Base-by-base conservation (phyloP, 148 eudicot species). In the Dianthus caryophyllus region DNA sequence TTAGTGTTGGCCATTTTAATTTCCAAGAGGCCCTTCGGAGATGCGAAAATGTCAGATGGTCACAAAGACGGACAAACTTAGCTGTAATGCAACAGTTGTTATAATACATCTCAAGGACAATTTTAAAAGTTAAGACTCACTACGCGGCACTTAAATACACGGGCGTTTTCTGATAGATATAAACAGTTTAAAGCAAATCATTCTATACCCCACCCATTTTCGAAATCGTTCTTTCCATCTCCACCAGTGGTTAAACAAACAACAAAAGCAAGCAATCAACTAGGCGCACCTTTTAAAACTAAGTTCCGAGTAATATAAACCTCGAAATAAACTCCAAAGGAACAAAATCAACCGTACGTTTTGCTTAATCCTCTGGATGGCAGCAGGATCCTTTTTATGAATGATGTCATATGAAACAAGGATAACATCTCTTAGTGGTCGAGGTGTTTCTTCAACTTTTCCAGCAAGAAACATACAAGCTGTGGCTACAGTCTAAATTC, bases 401-500 rank as follows among this genome's bases (percentile, higher is more conserved):
- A 83, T 87, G 33, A 93, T 89, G 72, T 93, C 96, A 76, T 89
- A 93, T 18, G 98, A 87, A 65, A 93, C 96, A 33, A 93, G 82
- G 67, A 93, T 89, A 46, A 93, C 96, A 83, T 93, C 95, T 76
- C 88, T 93, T 67, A 93, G 79, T 17, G 96, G 95, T 27, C 92
- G 98, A 70, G 98, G 98, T 72, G 96, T 89, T 83, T 93, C 98
- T 81, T 93, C 98, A 73, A 93, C 98, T 83, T 93, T 93, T 49
- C 98, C 98, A 67, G 98, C 98, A 48, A 93, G 98, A 81, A 89
- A 93, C 98, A 93, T 93, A 69, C 98, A 93, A 41, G 87, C 98
- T 48, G 98, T 93, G 65, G 95, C 96, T 73, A 93, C 74, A 25
- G 95, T 84, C 98, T 93, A 90, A 78, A 72, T 55, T 44, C 70